These are phyloP conservation scores for Madurella fahalii DNA, from an alignment of 2,329 filamentous ascomycete genomes.

Conservation along the genomic window DNA sequence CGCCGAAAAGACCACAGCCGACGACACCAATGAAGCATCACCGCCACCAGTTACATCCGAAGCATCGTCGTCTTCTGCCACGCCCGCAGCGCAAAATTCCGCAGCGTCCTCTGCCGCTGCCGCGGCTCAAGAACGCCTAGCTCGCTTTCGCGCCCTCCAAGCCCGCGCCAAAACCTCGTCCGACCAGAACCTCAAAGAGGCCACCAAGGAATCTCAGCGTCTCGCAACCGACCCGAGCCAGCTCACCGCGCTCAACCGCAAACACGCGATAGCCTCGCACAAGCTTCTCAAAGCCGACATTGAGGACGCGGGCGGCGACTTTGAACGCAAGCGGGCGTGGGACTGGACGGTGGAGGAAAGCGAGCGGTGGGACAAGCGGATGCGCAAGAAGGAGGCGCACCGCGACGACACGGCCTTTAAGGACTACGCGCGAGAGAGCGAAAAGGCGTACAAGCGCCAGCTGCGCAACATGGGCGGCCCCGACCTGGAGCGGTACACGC, in stretches of 20 bases:
- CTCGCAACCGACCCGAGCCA: conserved; percentile 72
- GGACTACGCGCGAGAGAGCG: conserved; percentile 81
- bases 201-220: conserved; percentile 76
- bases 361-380: conserved; percentile 86
- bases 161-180: conserved; percentile 71
- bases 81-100: background rate
- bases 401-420: conserved; percentile 85
- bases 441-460: conserved; percentile 92
- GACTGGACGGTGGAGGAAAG: conserved; percentile 96
- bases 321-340: conserved; percentile 97
- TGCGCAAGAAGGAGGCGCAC: conserved; percentile 78
- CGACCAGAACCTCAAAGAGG: conserved; percentile 75
- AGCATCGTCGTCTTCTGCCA: conserved; percentile 6
- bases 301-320: conserved; percentile 80
- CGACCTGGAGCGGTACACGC: conserved; percentile 79
- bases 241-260: conserved; percentile 74
- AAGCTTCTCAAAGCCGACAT: conserved; percentile 92
- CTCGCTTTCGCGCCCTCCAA: conserved; percentile 83
- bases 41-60: conserved; percentile 6
- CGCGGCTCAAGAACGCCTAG: conserved; percentile 63
- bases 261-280: conserved; percentile 82
- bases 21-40: conserved; percentile 11
- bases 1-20: conserved; percentile 2
- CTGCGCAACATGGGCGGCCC: conserved; percentile 68
- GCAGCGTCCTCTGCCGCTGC: conserved; percentile 31